phyloP scores from a whole-genome alignment of 73 alveolate genomes.

The Tetrahymena elliotti region DNA sequence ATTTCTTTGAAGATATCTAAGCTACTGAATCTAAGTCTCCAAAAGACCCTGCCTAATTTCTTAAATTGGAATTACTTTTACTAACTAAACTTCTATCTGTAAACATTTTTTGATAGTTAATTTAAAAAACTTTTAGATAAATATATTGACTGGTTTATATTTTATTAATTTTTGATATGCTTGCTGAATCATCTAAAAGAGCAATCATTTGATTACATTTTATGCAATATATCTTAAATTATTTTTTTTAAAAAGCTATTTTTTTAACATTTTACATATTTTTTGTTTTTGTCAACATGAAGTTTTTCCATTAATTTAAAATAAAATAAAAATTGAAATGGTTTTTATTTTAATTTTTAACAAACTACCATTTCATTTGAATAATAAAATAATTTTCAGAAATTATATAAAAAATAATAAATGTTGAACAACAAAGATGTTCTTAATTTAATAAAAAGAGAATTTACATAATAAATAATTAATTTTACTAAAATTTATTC shows the following conservation, averaged over 20 bases:
- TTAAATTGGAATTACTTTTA: neutral
- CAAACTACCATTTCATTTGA: too few species aligned
- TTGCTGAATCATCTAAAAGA: neutral
- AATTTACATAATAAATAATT: too few species aligned
- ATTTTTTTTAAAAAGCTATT: neutral
- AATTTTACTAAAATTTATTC: too few species aligned
- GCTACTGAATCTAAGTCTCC: neutral
- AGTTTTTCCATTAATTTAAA: too few species aligned
- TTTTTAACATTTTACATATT: too few species aligned
- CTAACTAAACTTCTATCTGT: neutral
- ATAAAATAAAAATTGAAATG: too few species aligned
- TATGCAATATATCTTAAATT: neutral
- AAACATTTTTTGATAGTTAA: neutral
- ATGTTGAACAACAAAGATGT: too few species aligned
- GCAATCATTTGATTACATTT: neutral
- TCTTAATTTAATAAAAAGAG: too few species aligned
- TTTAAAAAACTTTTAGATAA: neutral
- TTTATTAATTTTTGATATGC: neutral
- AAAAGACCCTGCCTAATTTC: neutral
- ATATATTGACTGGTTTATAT: neutral
- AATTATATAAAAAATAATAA: too few species aligned
- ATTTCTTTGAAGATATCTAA: neutral
- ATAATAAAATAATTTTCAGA: too few species aligned
- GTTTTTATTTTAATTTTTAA: too few species aligned
- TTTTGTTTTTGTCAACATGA: too few species aligned